A percentile compares a stretch with the other conserved stretches of the same genome.
Conservation (phyloP, 306 rosid species). For the Prunus davidiana region DNA sequence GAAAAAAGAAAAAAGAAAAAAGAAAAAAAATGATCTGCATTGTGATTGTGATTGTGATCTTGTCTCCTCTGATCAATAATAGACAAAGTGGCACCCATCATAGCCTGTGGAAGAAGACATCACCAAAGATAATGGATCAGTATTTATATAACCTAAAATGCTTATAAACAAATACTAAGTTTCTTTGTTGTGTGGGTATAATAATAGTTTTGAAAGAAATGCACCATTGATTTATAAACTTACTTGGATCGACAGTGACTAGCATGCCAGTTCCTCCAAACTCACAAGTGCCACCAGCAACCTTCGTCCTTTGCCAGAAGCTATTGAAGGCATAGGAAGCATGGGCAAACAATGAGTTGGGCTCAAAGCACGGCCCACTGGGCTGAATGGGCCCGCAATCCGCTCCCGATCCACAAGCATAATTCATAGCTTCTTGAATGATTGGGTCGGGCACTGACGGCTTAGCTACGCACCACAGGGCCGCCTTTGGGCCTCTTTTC, state of each 20-base stretch:
- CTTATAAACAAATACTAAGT: no score
- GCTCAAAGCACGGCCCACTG: slow-evolving; percentile 68
- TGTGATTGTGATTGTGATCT: not conserved
- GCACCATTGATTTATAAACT: not conserved
- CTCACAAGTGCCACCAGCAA: slow-evolving; percentile 69
- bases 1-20: not conserved
- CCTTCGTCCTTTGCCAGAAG: slow-evolving; percentile 78
- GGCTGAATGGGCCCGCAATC: slow-evolving; percentile 68
- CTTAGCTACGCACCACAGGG: slow-evolving; percentile 95
- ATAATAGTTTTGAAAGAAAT: no score
- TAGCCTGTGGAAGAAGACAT: slow-evolving; percentile 38
- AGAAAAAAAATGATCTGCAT: not conserved
- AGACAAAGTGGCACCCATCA: slow-evolving; percentile 58
- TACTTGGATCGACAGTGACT: slow-evolving; percentile 85
- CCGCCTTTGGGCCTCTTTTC: slow-evolving; percentile 25
- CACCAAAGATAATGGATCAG: not conserved
- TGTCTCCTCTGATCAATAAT: slow-evolving; percentile 18
- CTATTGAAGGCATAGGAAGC: slow-evolving; percentile 93
- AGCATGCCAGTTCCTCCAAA: slow-evolving; percentile 91
- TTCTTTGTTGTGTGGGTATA: no score
- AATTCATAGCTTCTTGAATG: slow-evolving; percentile 86
- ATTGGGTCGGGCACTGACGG: slow-evolving; percentile 96
- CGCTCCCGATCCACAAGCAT: slow-evolving; percentile 90
- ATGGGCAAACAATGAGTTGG: slow-evolving; percentile 59
- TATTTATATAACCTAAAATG: not conserved